Evolutionary conservation across 2,329 filamentous ascomycete species (phyloP).

Genomic region (Cladosporium sp.): DNA sequence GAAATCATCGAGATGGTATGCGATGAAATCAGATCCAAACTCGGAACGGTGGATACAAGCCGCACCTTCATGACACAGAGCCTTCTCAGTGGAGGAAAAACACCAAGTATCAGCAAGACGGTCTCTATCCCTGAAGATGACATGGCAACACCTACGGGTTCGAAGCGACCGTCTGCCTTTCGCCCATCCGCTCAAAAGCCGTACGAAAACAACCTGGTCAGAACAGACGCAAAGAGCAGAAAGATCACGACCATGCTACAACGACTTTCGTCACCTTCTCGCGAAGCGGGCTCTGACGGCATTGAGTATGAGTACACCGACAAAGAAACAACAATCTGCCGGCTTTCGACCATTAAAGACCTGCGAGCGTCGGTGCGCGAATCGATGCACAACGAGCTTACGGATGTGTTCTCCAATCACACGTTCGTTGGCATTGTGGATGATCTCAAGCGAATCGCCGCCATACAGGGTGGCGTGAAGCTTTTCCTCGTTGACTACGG

Average conservation of each 20-base stretch:
- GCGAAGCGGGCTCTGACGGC: slow-evolving; percentile 39
- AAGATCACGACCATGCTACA: slow-evolving; percentile 89
- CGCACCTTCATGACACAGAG: slow-evolving; percentile 93
- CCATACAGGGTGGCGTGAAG: slow-evolving; percentile 88
- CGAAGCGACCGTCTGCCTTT: slow-evolving; percentile 22
- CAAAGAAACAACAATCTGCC: slow-evolving; percentile 65
- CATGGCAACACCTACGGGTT: slow-evolving; percentile 27
- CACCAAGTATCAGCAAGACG: slow-evolving; percentile 43
- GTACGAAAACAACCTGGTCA: slow-evolving; percentile 82
- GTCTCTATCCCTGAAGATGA: slow-evolving; percentile 28
- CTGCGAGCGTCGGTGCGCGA: slow-evolving; percentile 78
- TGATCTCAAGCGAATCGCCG: slow-evolving; percentile 77
- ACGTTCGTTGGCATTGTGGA: slow-evolving; percentile 95
- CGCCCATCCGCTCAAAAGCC: slow-evolving; percentile 45
- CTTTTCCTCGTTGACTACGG: slow-evolving; percentile 93
- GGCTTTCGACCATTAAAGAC: slow-evolving; percentile 78
- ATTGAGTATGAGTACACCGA: slow-evolving; percentile 69
- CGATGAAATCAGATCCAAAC: slow-evolving; percentile 68
- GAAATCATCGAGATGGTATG: slow-evolving; percentile 89
- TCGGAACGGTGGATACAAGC: slow-evolving; percentile 87
- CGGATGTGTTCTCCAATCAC: slow-evolving; percentile 79
- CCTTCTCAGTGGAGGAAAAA: slow-evolving; percentile 64
- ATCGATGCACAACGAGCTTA: slow-evolving; percentile 77
- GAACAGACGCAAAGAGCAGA: slow-evolving; percentile 80
- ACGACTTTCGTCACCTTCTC: slow-evolving; percentile 37